A percentile compares a stretch with the other conserved stretches of the same genome.
Evolutionary conservation across 108 stramenopile genomes (phyloP).

Genomic region (Skeletonema grethae): DNA sequence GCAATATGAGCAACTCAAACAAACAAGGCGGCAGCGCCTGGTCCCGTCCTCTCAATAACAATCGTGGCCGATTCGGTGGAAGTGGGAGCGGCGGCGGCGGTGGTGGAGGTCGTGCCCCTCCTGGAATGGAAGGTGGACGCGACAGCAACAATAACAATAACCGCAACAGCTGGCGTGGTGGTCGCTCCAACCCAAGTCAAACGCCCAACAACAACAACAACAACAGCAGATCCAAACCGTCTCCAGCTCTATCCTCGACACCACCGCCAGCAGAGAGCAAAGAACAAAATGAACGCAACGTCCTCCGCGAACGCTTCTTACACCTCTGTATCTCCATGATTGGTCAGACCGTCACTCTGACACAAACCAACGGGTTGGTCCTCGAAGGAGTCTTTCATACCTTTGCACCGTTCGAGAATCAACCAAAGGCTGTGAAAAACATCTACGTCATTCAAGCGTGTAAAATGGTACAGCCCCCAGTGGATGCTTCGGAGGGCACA

Average conservation of each 20-base stretch:
- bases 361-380: conserved; percentile 59
- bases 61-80: conserved; percentile 6
- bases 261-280: conserved; percentile 2
- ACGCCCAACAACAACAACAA: conserved; percentile 7
- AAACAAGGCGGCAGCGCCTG: conserved; percentile 33
- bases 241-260: not conserved
- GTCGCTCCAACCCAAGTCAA: conserved; percentile 1
- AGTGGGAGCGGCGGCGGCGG: conserved; percentile 16
- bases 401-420: conserved; percentile 62
- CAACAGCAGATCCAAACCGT: not conserved
- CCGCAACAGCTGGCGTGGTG: conserved; percentile 12
- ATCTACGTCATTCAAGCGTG: conserved; percentile 71
- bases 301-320: conserved; percentile 71
- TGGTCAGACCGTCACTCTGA: conserved; percentile 62
- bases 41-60: conserved; percentile 32
- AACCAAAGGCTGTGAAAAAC: conserved; percentile 49
- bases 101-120: conserved; percentile 39
- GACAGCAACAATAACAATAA: conserved; percentile 14
- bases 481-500: not conserved
- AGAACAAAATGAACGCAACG: conserved; percentile 13
- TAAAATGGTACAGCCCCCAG: conserved; percentile 29
- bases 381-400: conserved; percentile 80
- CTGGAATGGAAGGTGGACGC: conserved; percentile 45
- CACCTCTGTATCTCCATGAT: conserved; percentile 65
- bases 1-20: conserved; percentile 46